Base-by-base conservation (phyloP, 257 asterid genomes). In the Rhazya stricta region DNA sequence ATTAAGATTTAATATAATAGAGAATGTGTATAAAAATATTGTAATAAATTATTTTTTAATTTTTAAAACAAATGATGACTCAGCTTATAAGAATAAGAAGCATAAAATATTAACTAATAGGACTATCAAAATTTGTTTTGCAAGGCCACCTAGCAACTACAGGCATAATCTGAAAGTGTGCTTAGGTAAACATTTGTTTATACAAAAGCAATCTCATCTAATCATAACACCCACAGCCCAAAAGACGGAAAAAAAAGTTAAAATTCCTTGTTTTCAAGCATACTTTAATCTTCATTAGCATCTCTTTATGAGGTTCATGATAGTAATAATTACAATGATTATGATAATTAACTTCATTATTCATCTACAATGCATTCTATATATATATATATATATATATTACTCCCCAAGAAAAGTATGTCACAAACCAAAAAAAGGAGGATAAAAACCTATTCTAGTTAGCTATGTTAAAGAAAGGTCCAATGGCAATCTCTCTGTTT, bases 211-310 rank as follows among this genome's bases (percentile, higher is more conserved):
- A 41, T 53, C 29, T 63, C 61, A 66, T 45, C 79, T 71, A 86
- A 88, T 90, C 77, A 90, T 90, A 80, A 63, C 85, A 74, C 85
- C 74, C 84, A 81, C 86, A 83, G 79, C 83, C 76, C 88, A 78
- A 85, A 80, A 82, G 82, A 73, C 39, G 76, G 54, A 29, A 60
- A 77, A 78, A 77, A 77, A 61, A 57, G 60, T 29, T 36, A 66
- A 50, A 81, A 70, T 69, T 56, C 74, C 74, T 41, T 60, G 78
- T 71, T 75, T 62, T 36, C 57, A 73, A 75, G 80, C 74, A 56
- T 77, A 77, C 74, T 79, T 66, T 80, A 85, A 78, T 82, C 56
- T 63, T 37, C 78, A 58, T 62, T 43, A 79, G 48, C 88, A 74
- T 71, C 75, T 68, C 62, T 57, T 67, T 73, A 72, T 72, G 67